Evolutionary conservation across 2,329 filamentous ascomycete genomes (phyloP).

Genomic region (Didymella pomorum): DNA sequence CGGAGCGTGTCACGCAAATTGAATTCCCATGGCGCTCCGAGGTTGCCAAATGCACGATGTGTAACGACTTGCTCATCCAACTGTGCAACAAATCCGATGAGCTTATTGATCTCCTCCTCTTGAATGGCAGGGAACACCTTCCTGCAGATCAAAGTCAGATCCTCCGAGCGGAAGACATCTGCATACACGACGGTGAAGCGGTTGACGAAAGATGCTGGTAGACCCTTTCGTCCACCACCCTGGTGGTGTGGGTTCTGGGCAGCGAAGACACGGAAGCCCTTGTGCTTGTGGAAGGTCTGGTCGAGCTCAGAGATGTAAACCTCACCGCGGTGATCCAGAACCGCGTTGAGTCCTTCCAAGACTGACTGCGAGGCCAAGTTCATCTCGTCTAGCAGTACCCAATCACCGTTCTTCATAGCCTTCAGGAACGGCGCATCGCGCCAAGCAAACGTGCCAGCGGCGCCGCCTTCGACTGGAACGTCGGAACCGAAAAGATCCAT

Average conservation of each 20-base stretch:
- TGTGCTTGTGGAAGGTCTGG: conserved; percentile 89
- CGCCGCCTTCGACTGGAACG: conserved; percentile 91
- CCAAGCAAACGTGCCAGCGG: conserved; percentile 92
- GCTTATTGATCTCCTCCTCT: conserved; percentile 65
- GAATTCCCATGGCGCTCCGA: conserved; percentile 89
- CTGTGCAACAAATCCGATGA: conserved; percentile 83
- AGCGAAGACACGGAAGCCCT: conserved; percentile 91
- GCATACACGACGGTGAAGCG: conserved; percentile 98
- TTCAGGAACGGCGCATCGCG: conserved; percentile 93
- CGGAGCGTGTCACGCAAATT: conserved; percentile 89
- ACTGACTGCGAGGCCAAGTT: conserved; percentile 97
- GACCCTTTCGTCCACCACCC: conserved; percentile 90
- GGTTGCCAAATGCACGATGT: conserved; percentile 60
- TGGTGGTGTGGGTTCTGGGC: conserved; percentile 98
- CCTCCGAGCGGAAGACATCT: conserved; percentile 82
- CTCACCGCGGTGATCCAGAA: conserved; percentile 93
- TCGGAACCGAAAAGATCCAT: conserved; percentile 98
- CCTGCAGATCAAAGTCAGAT: conserved; percentile 81
- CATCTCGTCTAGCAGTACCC: conserved; percentile 98
- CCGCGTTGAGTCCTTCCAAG: conserved; percentile 93
- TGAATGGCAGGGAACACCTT: conserved; percentile 75
- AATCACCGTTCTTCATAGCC: conserved; percentile 95
- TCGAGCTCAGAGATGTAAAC: conserved; percentile 96
- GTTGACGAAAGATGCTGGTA: conserved; percentile 96
- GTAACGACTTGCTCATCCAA: conserved; percentile 76